These are phyloP conservation scores for Caryopteris hybrid DNA, from an alignment of 305 asterid genomes.

Conservation along the genomic window DNA sequence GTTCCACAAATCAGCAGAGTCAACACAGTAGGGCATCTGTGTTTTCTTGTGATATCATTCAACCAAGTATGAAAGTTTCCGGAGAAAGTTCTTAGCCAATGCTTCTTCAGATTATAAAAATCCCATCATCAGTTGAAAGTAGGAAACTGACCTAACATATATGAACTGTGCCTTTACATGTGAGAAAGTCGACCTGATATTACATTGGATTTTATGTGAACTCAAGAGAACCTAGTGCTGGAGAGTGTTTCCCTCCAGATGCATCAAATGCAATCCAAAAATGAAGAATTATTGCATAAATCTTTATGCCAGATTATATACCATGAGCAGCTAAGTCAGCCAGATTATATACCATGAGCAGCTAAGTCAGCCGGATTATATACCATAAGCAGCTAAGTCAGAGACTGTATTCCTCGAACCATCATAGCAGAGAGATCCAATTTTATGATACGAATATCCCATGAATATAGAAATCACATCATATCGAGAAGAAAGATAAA, in stretches of 20 bases:
- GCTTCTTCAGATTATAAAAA: not conserved
- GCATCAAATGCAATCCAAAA: slow-evolving; percentile 7
- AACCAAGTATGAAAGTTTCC: not conserved
- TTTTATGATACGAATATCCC: not conserved
- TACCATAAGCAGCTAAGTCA: not conserved
- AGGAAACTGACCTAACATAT: not conserved
- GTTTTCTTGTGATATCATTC: not conserved
- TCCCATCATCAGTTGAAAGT: not conserved
- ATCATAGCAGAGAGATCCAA: not conserved
- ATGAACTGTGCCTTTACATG: not conserved
- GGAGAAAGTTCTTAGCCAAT: not conserved
- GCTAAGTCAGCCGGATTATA: not conserved
- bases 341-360: not conserved
- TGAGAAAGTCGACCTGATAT: not conserved
- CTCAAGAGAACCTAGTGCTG: not conserved
- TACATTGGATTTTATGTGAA: not conserved
- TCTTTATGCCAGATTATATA: not conserved
- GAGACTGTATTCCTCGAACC: not conserved
- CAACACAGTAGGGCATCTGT: not conserved
- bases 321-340: slow-evolving; percentile 1
- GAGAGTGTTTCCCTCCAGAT: not conserved
- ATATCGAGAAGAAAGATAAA: not conserved
- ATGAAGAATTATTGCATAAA: not conserved
- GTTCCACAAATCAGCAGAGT: not conserved
- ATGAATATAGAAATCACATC: not conserved